Percentiles rank a stretch among this genome's conserved stretches.
Conservation (phyloP, 768 basidiomycete genomes). For the Mycena filopes region DNA sequence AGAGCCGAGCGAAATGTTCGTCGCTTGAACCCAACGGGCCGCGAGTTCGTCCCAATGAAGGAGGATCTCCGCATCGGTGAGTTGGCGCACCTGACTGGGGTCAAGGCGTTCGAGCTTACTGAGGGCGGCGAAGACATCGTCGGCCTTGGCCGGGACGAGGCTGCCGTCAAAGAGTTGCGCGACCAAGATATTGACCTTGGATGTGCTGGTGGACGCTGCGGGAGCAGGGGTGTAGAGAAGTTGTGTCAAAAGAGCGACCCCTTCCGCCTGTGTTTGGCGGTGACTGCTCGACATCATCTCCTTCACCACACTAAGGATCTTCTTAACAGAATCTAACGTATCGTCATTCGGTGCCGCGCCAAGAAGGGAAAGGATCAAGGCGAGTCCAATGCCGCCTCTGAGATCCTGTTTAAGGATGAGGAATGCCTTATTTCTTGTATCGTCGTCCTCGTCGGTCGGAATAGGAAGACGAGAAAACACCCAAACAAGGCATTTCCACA, state of each 20-base stretch:
- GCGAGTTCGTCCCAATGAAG: conserved; percentile 51
- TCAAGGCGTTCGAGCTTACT: conserved; percentile 39
- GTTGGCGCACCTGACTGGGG: conserved; percentile 40
- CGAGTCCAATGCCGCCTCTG: conserved; percentile 53
- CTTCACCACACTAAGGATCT: conserved; percentile 49
- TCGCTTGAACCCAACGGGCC: conserved; percentile 48
- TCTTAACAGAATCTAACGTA: conserved; percentile 40
- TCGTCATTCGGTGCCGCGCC: conserved; percentile 27
- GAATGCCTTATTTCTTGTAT: conserved; percentile 49
- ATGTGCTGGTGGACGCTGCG: conserved; percentile 10
- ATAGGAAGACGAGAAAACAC: conserved; percentile 55
- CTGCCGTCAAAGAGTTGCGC: conserved; percentile 58
- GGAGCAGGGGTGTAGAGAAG: conserved; percentile 42
- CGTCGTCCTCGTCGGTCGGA: conserved; percentile 24
- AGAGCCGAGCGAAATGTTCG: conserved; percentile 19
- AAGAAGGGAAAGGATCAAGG: conserved; percentile 55
- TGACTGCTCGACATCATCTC: conserved; percentile 48
- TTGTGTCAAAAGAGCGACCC: conserved; percentile 46
- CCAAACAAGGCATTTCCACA: conserved; percentile 70
- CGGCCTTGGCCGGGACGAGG: conserved; percentile 42
- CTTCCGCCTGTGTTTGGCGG: conserved; percentile 43
- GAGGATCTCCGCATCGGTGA: conserved; percentile 52
- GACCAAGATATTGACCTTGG: conserved; percentile 38
- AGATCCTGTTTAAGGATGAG: conserved; percentile 59
- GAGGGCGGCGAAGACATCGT: conserved; percentile 41